Evolutionary conservation across 2,329 filamentous ascomycete genomes (phyloP).

Genomic region (Fusarium zealandicum): DNA sequence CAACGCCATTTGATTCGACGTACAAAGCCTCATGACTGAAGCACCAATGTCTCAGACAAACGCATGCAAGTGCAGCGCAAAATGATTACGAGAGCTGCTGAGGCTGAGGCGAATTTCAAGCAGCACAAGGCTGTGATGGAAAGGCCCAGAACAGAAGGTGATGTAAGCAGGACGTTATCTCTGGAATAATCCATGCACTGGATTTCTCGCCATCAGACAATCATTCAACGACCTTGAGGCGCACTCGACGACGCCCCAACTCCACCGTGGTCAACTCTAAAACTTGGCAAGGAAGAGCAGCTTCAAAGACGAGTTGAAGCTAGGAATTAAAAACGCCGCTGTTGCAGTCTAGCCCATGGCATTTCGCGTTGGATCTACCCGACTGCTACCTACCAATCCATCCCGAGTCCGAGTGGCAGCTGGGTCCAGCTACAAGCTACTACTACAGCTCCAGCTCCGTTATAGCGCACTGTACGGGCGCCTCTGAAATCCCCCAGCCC

Average conservation of each 20-base stretch:
- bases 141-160: constrained; percentile 19
- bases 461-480: constrained; percentile 39
- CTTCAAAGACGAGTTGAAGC: too few species aligned
- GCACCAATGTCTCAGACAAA: constrained; percentile 3
- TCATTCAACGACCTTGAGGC: constrained; percentile 4
- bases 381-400: too few species aligned
- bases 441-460: constrained; percentile 16
- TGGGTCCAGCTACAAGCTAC: neutral
- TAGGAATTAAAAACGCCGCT: too few species aligned
- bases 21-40: constrained; percentile 19
- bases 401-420: neutral
- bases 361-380: too few species aligned
- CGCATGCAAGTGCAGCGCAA: constrained; percentile 3
- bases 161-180: constrained; percentile 25
- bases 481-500: constrained; percentile 38
- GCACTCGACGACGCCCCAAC: neutral
- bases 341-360: too few species aligned
- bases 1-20: constrained; percentile 1
- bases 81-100: constrained; percentile 4
- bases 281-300: neutral
- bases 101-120: neutral
- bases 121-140: constrained; percentile 5
- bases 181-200: constrained; percentile 13
- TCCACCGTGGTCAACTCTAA: constrained; percentile 15
- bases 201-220: constrained; percentile 10